A percentile compares a stretch with the other conserved stretches of the same genome.
Evolutionary conservation across 805 yeast species (phyloP).

Genomic region (Candida parachauliodes): DNA sequence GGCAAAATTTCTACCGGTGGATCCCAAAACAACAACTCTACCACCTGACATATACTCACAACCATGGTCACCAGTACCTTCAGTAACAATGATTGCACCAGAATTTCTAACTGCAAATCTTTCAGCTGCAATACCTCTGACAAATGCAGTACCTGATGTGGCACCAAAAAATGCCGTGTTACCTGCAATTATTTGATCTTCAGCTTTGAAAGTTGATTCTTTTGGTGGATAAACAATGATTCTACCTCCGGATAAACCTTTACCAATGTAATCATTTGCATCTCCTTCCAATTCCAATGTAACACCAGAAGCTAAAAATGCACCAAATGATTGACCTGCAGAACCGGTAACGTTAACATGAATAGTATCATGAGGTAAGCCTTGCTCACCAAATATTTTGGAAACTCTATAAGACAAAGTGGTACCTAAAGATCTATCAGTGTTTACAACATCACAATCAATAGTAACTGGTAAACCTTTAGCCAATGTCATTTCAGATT

Average conservation of each 20-base stretch:
- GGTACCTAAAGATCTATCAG: conserved; percentile 95
- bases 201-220: conserved; percentile 80
- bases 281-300: conserved; percentile 96
- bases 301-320: conserved; percentile 93
- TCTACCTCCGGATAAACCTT: conserved; percentile 95
- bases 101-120: conserved; percentile 98
- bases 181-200: conserved; percentile 94
- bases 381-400: conserved; percentile 87
- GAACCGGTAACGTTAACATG: conserved; percentile 89
- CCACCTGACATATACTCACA: conserved; percentile 99
- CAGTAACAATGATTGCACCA: conserved; percentile 95
- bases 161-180: conserved; percentile 98
- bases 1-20: conserved; percentile 88
- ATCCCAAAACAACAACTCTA: conserved; percentile 87
- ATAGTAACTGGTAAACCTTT: conserved; percentile 95
- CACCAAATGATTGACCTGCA: conserved; percentile 99
- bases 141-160: conserved; percentile 88
- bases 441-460: conserved; percentile 89
- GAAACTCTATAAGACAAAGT: conserved; percentile 93
- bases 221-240: conserved; percentile 88
- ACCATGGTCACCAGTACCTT: conserved; percentile 97
- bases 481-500: conserved; percentile 91
- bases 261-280: conserved; percentile 96
- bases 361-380: conserved; percentile 93
- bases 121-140: conserved; percentile 97